phyloP scores from a whole-genome alignment of 2,329 filamentous ascomycete species.

The Sclerotinia minor region DNA sequence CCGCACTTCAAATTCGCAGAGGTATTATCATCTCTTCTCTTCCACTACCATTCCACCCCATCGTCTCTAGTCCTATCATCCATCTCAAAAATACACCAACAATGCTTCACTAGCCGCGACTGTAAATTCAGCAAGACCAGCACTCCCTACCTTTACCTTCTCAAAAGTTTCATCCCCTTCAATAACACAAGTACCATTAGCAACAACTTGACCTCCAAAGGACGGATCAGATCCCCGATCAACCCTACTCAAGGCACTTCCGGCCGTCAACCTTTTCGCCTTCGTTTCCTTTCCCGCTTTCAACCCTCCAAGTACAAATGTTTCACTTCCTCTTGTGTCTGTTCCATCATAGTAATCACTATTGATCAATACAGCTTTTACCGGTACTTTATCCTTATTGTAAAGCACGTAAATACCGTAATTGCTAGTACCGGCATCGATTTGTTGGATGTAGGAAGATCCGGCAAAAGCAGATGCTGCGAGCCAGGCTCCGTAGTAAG shows the following conservation, averaged over 20 bases:
- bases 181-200: constrained; percentile 48
- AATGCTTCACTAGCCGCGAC: constrained; percentile 51
- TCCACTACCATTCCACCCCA: not conserved
- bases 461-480: constrained; percentile 36
- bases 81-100: constrained; percentile 46
- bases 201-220: constrained; percentile 50
- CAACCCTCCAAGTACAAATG: constrained; percentile 34
- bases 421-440: constrained; percentile 32
- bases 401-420: constrained; percentile 37
- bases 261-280: constrained; percentile 43
- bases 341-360: constrained; percentile 35
- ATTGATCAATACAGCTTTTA: constrained; percentile 36
- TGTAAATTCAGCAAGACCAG: constrained; percentile 45
- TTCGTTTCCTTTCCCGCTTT: constrained; percentile 24
- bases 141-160: constrained; percentile 38
- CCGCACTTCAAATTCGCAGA: no score
- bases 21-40: not conserved
- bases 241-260: constrained; percentile 47
- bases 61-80: not conserved
- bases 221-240: constrained; percentile 48
- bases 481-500: constrained; percentile 39
- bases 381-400: constrained; percentile 25
- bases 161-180: constrained; percentile 46
- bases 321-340: constrained; percentile 31
- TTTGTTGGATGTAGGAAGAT: constrained; percentile 32